Base-by-base conservation (phyloP, 2,329 filamentous ascomycete genomes). In the Apiospora aurea region DNA sequence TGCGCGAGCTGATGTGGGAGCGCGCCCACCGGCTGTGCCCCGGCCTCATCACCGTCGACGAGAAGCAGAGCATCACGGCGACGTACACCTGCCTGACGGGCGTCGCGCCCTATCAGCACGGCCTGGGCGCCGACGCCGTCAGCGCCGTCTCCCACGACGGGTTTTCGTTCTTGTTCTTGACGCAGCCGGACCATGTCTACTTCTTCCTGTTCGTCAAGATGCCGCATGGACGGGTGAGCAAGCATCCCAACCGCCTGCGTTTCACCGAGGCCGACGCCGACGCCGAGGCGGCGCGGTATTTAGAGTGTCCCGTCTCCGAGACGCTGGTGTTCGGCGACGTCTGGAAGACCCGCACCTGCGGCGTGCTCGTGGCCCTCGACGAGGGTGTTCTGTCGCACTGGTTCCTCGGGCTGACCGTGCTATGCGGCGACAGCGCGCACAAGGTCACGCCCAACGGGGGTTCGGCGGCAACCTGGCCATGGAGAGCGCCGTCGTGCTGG, bases 391-490 rank as follows among this genome's bases (percentile, higher is more conserved):
- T 82, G 21, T 72, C 77, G 14, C 76, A 79, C 69, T 83, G 81
- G 79, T 78, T 80, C 64, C 78, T 77, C 24, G 79, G 80, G 13
- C 74, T 82, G 21, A 79, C 81, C 13, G 77, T 82, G 6, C 71
- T 80, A 0, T 78, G 82, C 1, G 82, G 83, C 2, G 83, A 84
- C 71, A 76, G 81, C 3, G 79, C 77, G 7, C 81, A 84, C 72
- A 84, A 81, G 78, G 49, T 74, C 76, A 80, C 80, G 11, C 77
- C 78, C 1, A 82, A 81, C 61, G 70, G 77, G 82, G 80, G 3
- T 79, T 81, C 73, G 82, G 82, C 10, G 82, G 79, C 18, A 83
- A 83, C 73, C 76, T 72, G n/a, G 79, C 80, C 1, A 80, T 83
- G 16, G 82, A 83, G 72, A 76, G 77, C 64, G 79, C 79, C 2